A percentile compares a stretch with the other conserved stretches of the same genome.
Conservation (phyloP, 305 asterid genomes). For the Fraxinus nigra region DNA sequence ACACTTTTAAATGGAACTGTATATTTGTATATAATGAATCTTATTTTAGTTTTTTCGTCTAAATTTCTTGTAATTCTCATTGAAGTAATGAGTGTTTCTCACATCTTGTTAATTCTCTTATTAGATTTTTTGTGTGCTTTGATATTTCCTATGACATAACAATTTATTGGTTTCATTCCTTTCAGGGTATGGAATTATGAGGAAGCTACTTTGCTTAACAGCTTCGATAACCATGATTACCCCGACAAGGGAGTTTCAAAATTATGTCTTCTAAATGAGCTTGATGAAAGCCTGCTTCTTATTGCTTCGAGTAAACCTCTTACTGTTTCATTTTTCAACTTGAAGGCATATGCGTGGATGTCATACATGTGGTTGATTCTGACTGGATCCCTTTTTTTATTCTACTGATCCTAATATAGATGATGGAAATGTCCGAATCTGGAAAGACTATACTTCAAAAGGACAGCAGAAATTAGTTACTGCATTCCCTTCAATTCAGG, state of each 20-base stretch:
- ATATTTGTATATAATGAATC: not conserved
- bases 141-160: conserved; percentile 15
- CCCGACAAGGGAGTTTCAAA: conserved; percentile 94
- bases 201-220: conserved; percentile 83
- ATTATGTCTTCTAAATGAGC: conserved; percentile 89
- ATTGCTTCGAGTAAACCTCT: conserved; percentile 85
- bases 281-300: conserved; percentile 91
- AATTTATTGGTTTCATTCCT: conserved; percentile 25
- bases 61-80: not conserved
- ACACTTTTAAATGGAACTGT: not conserved
- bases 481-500: conserved; percentile 89
- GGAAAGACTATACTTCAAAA: conserved; percentile 81
- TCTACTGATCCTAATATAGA: conserved; percentile 40
- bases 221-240: conserved; percentile 86
- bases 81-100: not conserved
- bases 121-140: not conserved
- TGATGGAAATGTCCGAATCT: conserved; percentile 89
- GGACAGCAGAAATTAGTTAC: conserved; percentile 86
- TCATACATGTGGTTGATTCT: conserved; percentile 4
- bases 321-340: conserved; percentile 16
- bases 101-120: not conserved
- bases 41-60: not conserved
- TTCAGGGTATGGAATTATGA: conserved; percentile 97
- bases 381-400: conserved; percentile 12
- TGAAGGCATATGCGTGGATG: conserved; percentile 6